These are phyloP conservation scores for Cyclotella atomus DNA, from an alignment of 108 stramenopile species.

Conservation along the genomic window DNA sequence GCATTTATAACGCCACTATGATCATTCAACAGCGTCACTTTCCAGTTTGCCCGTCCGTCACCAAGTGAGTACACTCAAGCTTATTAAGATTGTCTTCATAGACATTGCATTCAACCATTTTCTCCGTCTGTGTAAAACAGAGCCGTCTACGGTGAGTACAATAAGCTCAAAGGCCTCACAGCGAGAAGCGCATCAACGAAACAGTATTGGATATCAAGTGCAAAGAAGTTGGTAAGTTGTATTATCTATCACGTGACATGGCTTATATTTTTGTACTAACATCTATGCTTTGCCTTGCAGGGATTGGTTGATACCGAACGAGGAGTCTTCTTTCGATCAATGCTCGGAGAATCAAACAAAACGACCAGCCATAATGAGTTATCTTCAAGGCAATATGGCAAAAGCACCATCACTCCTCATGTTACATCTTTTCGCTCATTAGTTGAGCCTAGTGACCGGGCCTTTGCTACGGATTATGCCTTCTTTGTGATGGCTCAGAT, in stretches of 20 bases:
- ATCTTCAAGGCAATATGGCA: neutral
- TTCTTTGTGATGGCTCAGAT: slow-evolving; percentile 54
- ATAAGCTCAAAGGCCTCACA: slow-evolving; percentile 41
- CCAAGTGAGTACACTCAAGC: slow-evolving; percentile 58
- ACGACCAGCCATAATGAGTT: neutral
- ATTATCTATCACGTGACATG: neutral
- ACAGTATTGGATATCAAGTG: slow-evolving; percentile 47
- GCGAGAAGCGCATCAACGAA: slow-evolving; percentile 52
- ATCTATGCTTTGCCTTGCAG: no score
- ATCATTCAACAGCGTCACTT: slow-evolving; percentile 54
- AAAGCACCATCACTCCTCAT: neutral
- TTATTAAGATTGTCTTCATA: no score
- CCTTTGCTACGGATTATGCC: slow-evolving; percentile 48
- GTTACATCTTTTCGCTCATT: slow-evolving; percentile 6
- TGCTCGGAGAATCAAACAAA: neutral
- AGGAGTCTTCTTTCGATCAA: slow-evolving; percentile 45
- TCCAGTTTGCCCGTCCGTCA: slow-evolving; percentile 63
- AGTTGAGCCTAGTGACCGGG: slow-evolving; percentile 38
- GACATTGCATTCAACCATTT: no score
- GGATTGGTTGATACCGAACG: slow-evolving; percentile 35
- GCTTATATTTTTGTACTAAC: neutral
- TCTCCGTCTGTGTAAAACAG: slow-evolving; percentile 3
- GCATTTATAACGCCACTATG: slow-evolving; percentile 54
- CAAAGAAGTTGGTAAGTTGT: slow-evolving; percentile 43
- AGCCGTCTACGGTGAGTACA: slow-evolving; percentile 29